phyloP scores from a whole-genome alignment of 768 basidiomycete species.

The Hericium rajendrae region DNA sequence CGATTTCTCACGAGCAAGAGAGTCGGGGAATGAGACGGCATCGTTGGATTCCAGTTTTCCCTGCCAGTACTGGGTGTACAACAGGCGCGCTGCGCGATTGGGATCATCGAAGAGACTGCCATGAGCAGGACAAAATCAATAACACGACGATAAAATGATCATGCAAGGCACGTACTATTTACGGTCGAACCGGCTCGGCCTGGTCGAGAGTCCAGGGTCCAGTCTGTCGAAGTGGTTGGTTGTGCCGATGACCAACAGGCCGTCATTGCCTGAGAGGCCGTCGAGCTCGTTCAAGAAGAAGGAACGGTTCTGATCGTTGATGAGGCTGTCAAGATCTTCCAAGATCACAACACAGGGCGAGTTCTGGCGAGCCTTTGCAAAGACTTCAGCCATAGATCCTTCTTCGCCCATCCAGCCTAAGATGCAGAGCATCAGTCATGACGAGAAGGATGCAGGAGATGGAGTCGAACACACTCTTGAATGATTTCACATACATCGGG shows the following conservation, averaged over 20 bases:
- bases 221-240: conserved; percentile 81
- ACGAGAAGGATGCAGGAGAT: too few relatives aligned
- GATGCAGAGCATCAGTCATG: neutral
- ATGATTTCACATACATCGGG: conserved; percentile 77
- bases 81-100: conserved; percentile 45
- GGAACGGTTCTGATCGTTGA: conserved; percentile 68
- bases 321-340: conserved; percentile 71
- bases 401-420: conserved; percentile 56
- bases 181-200: conserved; percentile 80
- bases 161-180: conserved; percentile 52
- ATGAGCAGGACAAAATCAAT: neutral
- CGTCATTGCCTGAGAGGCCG: conserved; percentile 72
- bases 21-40: conserved; percentile 56
- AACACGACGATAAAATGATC: neutral
- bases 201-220: conserved; percentile 64
- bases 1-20: conserved; percentile 51
- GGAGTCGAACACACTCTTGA: conserved; percentile 40
- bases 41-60: conserved; percentile 57
- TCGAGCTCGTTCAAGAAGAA: conserved; percentile 88
- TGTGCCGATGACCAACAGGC: conserved; percentile 65
- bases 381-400: conserved; percentile 54
- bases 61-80: conserved; percentile 78
- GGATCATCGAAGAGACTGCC: conserved; percentile 69
- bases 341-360: conserved; percentile 57
- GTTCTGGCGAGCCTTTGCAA: conserved; percentile 60